Percentiles rank a stretch among this genome's conserved stretches.
phyloP scores from a whole-genome alignment of 257 asterid species.

The Rauvolfia tetraphylla region DNA sequence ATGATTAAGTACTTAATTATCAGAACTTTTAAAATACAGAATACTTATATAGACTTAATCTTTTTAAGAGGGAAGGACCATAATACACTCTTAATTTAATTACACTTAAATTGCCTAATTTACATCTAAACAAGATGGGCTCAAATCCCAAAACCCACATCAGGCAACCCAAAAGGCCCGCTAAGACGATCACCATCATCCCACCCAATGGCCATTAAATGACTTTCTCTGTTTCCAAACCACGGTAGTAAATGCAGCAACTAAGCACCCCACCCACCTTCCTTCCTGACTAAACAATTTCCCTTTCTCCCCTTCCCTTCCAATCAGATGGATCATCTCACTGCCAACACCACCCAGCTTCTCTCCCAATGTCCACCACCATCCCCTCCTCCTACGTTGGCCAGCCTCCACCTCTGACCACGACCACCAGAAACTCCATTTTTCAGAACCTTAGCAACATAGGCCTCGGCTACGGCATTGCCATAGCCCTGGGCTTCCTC shows the following conservation, averaged over 20 bases:
- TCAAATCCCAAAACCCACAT: neutral
- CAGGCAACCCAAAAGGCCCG: neutral
- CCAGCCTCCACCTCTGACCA: conserved; percentile 33
- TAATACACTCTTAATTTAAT: too few species aligned
- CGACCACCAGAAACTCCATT: conserved; percentile 17
- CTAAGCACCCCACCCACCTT: conserved; percentile 48
- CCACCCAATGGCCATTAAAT: conserved; percentile 50
- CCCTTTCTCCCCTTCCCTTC: conserved; percentile 18
- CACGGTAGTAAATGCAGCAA: conserved; percentile 58
- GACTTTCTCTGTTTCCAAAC: conserved; percentile 42
- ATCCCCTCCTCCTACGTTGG: conserved; percentile 30
- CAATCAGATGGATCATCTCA: conserved; percentile 44
- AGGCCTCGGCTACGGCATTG: conserved; percentile 76
- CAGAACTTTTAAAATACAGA: too few species aligned
- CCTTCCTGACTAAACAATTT: conserved; percentile 1
- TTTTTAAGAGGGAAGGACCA: too few species aligned
- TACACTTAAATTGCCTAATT: too few species aligned
- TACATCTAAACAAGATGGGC: neutral
- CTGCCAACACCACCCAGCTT: conserved; percentile 21
- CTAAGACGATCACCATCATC: conserved; percentile 15
- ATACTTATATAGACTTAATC: too few species aligned
- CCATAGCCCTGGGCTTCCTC: conserved; percentile 76
- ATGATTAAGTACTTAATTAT: too few species aligned
- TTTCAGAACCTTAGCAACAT: conserved; percentile 33
- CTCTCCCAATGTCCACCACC: conserved; percentile 48